Base-by-base conservation (phyloP, 1,284 basidiomycete species). In the Melampsora americana region DNA sequence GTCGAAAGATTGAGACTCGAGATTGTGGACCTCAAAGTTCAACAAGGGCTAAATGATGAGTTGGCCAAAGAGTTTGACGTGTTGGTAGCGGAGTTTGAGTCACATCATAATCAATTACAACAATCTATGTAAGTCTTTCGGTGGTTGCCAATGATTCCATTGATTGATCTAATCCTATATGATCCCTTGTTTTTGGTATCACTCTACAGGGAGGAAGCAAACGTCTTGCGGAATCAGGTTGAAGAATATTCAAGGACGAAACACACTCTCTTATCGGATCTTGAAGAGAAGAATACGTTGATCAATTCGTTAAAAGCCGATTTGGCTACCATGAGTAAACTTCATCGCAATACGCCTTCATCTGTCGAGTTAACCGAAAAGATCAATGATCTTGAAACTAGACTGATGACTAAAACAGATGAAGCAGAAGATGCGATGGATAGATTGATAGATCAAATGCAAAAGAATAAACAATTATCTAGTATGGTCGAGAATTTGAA, bases 341-440 rank as follows among this genome's bases (percentile, higher is more conserved):
- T 60, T 23, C 68, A 69, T 60, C 50, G 53, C 1, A 6, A 59
- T 35, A 50, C 39, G 6, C 35, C 35, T 35, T 69, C 68, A 18
- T 69, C 68, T 9, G 32, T 18, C 6, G 53, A 56, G 23, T 5
- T 59, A 14, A 32, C 68, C 18, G 68, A 59, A 23, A 30, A 42
- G 16, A 60, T 69, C 32, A 39, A 60, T 42, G 68, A 69, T 30
- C 42, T 69, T n/a, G 68, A 69, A 60, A 44, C 11, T 20, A 1
- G 48, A 5, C 23, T 69, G 5, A 9, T 26, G 20, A 60, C 3
- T 60, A 69, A 69, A 42, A 26, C 68, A 23, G 11, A 28, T 26
- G 68, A 69, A 32, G 68, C 53, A 4, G 68, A 69, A 59, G 68
- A 69, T n/a, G 68, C 68, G 14, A 26, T 69, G 18, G 68, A 69